Evolutionary conservation across 2,329 filamentous ascomycete genomes (phyloP).

Genomic region (Domatiomyces catenatus): DNA sequence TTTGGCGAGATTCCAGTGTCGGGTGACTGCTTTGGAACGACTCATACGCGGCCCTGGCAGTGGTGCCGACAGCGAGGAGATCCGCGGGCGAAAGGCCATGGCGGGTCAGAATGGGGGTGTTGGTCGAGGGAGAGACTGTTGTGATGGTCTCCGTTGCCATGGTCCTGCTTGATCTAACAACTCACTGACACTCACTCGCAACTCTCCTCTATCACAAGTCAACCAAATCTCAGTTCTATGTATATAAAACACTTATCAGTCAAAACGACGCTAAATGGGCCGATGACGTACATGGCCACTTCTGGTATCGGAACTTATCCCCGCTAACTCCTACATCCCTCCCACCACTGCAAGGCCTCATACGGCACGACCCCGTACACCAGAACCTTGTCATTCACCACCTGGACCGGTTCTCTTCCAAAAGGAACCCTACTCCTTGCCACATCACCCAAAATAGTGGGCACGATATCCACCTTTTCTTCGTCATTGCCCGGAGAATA

Average conservation of each 20-base stretch:
- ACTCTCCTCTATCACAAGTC: not conserved
- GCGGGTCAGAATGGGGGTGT: conserved; percentile 66
- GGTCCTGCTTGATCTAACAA: not conserved
- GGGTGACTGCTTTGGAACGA: conserved; percentile 66
- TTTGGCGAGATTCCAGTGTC: conserved; percentile 56
- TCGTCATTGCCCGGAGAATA: not conserved
- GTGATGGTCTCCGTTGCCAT: conserved; percentile 44
- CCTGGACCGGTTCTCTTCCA: not conserved
- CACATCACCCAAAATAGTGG: not conserved
- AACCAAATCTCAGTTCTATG: not conserved
- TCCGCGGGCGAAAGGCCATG: conserved; percentile 58
- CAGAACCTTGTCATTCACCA: not conserved
- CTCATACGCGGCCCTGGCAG: conserved; percentile 59
- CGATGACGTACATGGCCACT: not conserved
- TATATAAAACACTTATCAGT: no score
- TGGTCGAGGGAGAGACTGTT: conserved; percentile 83
- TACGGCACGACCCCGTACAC: not conserved
- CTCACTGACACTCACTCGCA: no score
- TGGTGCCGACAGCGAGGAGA: conserved; percentile 54
- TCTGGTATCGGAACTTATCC: not conserved
- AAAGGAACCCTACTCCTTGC: not conserved
- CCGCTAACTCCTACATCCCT: not conserved
- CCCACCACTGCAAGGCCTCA: not conserved
- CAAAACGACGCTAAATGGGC: no score
- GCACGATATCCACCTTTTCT: not conserved